phyloP scores from a whole-genome alignment of 2,329 filamentous ascomycete species.

The Aureobasidium pullulans region DNA sequence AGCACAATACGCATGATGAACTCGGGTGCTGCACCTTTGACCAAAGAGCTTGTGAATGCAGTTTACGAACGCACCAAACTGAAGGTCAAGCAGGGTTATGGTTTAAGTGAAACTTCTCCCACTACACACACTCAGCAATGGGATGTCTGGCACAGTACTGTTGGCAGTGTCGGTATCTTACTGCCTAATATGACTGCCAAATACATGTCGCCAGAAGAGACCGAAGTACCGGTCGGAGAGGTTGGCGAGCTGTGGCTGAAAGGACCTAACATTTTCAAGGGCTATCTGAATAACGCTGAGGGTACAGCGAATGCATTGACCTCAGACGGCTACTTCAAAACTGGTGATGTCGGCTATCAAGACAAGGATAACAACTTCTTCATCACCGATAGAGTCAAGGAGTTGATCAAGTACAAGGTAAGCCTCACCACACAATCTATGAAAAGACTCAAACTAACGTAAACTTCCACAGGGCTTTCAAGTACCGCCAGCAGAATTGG shows the following conservation, averaged over 20 bases:
- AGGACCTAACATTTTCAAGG: slow-evolving; percentile 73
- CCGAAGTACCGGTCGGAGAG: slow-evolving; percentile 56
- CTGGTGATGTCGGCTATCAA: slow-evolving; percentile 76
- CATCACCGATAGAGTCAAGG: slow-evolving; percentile 80
- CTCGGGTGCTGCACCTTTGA: slow-evolving; percentile 79
- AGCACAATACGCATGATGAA: slow-evolving; percentile 74
- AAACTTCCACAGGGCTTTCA: slow-evolving; percentile 32
- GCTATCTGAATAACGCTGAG: slow-evolving; percentile 67
- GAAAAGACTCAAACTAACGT: slow-evolving; percentile 16
- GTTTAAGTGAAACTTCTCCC: slow-evolving; percentile 78
- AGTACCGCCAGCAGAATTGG: slow-evolving; percentile 41
- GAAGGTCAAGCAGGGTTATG: slow-evolving; percentile 87
- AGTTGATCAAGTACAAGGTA: slow-evolving; percentile 58
- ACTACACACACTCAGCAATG: slow-evolving; percentile 64
- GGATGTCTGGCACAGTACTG: slow-evolving; percentile 66
- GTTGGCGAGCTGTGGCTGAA: slow-evolving; percentile 58
- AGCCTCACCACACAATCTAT: neutral
- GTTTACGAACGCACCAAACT: slow-evolving; percentile 68
- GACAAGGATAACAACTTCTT: slow-evolving; percentile 75
- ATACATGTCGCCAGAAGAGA: slow-evolving; percentile 58
- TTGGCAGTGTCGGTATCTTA: slow-evolving; percentile 72
- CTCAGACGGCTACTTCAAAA: slow-evolving; percentile 78
- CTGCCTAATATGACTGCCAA: slow-evolving; percentile 74
- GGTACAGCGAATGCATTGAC: slow-evolving; percentile 66
- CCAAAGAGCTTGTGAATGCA: slow-evolving; percentile 67